These are phyloP conservation scores for Neocatenulostroma microsporum DNA, from an alignment of 2,329 filamentous ascomycete species.

Conservation along the genomic window DNA sequence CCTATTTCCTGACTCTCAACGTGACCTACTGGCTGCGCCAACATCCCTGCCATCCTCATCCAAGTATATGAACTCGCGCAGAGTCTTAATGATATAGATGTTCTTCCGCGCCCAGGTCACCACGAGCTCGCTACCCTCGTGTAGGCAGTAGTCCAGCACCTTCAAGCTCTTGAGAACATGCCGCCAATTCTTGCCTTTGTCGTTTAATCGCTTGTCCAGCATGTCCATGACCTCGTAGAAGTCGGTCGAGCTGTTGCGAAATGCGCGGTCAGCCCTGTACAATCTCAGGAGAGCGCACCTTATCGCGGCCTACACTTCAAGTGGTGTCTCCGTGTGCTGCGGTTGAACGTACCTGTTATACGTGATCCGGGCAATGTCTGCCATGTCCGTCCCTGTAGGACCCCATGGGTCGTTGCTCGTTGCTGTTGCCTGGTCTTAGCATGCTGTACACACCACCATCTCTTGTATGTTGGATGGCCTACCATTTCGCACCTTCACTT, in stretches of 20 bases:
- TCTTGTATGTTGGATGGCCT: slow-evolving; percentile 20
- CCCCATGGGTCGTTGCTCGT: slow-evolving; percentile 99
- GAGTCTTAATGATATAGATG: slow-evolving; percentile 96
- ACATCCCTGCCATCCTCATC: slow-evolving; percentile 95
- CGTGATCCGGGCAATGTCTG: slow-evolving; percentile 94
- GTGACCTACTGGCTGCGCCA: slow-evolving; percentile 77
- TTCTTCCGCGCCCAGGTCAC: slow-evolving; percentile 98
- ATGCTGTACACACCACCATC: slow-evolving; percentile 2
- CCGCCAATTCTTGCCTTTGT: slow-evolving; percentile 99
- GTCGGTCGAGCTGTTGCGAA: slow-evolving; percentile 65
- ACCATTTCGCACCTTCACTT: slow-evolving; percentile 99
- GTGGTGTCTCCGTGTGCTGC: neutral
- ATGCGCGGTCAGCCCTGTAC: no score
- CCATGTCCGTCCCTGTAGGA: slow-evolving; percentile 95
- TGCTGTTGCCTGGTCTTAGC: slow-evolving; percentile 48
- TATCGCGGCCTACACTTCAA: no score
- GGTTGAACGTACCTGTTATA: slow-evolving; percentile 74
- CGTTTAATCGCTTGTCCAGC: slow-evolving; percentile 95
- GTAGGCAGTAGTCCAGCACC: slow-evolving; percentile 93
- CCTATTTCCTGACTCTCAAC: neutral
- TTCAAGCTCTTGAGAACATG: slow-evolving; percentile 97
- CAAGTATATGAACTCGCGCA: slow-evolving; percentile 93
- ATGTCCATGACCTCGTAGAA: slow-evolving; percentile 99
- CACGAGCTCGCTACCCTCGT: slow-evolving; percentile 92
- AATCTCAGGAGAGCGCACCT: no score